Percentiles rank a stretch among this genome's conserved stretches.
Conservation (phyloP, 1,284 basidiomycete genomes). For the Cystobasidium pallidum region DNA sequence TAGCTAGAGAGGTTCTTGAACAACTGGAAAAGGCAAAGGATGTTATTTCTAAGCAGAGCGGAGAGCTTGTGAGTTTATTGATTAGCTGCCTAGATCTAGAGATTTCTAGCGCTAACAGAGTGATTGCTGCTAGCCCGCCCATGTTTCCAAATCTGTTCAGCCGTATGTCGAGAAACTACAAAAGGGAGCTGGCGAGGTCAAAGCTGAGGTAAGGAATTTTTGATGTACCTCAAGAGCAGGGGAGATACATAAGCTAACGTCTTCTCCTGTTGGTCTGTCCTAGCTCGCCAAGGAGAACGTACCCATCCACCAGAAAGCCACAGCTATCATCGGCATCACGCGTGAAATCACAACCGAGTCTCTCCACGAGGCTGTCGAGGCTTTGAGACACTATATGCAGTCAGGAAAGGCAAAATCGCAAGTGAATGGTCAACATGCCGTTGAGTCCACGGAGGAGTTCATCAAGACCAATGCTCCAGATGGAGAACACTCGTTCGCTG, state of each 20-base stretch:
- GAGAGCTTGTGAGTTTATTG: constrained; percentile 31
- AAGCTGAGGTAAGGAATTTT: constrained; percentile 28
- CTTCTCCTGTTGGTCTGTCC: background rate
- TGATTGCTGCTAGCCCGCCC: constrained; percentile 23
- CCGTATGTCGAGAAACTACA: constrained; percentile 42
- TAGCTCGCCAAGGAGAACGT: constrained; percentile 41
- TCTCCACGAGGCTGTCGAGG: constrained; percentile 34
- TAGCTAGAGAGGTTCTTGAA: constrained; percentile 28
- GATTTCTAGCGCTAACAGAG: background rate
- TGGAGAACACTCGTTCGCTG: constrained; percentile 39
- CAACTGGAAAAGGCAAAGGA: constrained; percentile 29
- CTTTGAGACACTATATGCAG: constrained; percentile 30
- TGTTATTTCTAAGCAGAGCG: constrained; percentile 32
- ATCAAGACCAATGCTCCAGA: constrained; percentile 35
- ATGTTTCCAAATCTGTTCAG: constrained; percentile 42
- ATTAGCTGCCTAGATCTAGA: background rate
- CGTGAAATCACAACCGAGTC: constrained; percentile 37
- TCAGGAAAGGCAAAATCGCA: constrained; percentile 15
- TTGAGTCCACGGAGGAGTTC: constrained; percentile 40
- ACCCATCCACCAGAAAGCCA: constrained; percentile 36
- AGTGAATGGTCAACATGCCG: constrained; percentile 32
- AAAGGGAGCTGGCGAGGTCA: constrained; percentile 40
- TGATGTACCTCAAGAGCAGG: background rate
- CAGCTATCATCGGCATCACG: constrained; percentile 42
- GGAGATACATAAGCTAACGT: background rate